Conservation (phyloP, 768 basidiomycete species). For the Leccinellum albellum region DNA sequence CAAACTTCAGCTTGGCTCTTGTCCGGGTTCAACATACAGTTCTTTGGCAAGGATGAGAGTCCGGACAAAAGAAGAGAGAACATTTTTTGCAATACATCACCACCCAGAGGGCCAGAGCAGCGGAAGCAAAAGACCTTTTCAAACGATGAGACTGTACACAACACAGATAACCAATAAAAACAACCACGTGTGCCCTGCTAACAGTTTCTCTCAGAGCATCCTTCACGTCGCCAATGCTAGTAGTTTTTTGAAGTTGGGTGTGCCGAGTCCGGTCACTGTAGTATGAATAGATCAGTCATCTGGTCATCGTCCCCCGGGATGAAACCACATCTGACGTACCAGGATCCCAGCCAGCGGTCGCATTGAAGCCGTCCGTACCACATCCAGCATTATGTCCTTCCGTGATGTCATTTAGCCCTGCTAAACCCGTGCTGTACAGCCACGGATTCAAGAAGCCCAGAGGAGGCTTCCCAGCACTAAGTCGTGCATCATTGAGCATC, state of each 20-base stretch:
- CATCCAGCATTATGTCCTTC: slow-evolving; percentile 55
- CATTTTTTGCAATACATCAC: neutral
- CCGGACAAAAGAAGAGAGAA: neutral
- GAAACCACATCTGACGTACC: slow-evolving; percentile 33
- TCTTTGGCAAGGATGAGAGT: neutral
- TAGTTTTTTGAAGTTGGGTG: slow-evolving; percentile 50
- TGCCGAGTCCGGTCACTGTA: slow-evolving; percentile 58
- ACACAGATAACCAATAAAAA: neutral
- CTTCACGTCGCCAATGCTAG: slow-evolving; percentile 34
- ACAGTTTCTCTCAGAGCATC: neutral
- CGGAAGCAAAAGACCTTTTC: neutral
- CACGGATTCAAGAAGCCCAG: slow-evolving; percentile 61
- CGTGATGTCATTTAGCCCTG: slow-evolving; percentile 55
- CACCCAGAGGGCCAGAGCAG: neutral
- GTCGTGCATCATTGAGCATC: slow-evolving; percentile 61
- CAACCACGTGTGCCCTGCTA: neutral
- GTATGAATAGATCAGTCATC: neutral
- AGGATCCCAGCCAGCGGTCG: slow-evolving; percentile 59
- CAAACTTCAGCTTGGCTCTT: too few species aligned
- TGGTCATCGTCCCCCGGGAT: neutral
- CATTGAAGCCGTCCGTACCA: slow-evolving; percentile 26
- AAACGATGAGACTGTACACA: neutral
- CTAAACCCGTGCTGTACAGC: slow-evolving; percentile 39
- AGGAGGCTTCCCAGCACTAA: slow-evolving; percentile 38
- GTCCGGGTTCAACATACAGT: too few species aligned